Base-by-base conservation (phyloP, 805 yeast genomes). In the Limtongia smithiae region DNA sequence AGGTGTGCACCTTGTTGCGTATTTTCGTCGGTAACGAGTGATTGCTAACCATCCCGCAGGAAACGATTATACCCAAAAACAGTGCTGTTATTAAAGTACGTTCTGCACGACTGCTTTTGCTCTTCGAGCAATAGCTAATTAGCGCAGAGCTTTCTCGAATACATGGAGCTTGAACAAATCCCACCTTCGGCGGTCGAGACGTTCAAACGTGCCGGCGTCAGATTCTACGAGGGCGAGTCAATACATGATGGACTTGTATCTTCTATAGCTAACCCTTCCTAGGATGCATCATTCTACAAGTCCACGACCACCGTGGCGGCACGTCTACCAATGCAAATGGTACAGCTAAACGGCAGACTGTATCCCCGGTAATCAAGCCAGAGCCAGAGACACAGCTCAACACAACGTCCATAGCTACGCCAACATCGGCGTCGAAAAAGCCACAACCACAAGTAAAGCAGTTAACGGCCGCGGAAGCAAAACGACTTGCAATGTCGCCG, bases 161-260 rank as follows among this genome's bases (percentile, higher is more conserved):
- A 81, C 62, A 84, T 91, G 9, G 82, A 89, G 14, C 72, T 78
- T 47, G 95, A 91, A 44, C 83, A 82, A 60, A 86, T 91, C 12
- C 96, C 97, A 1, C 85, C 87, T 35, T 87, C 94, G 12, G 80
- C 91, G 63, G 81, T 89, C 59, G 97, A 93, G 68, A 85, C 91
- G 8, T 74, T 93, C 38, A 81, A 85, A 61, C 97, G 91, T 65
- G 86, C 91, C 32, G 84, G 90, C 17, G 79, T 90, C 30, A 79
- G 80, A 51, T 78, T 88, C 46, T 91, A 87, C 65, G 97, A 93
- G 63, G 97, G 56, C 46, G 35, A 9, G 12, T 28, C 21, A 6
- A 33, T 34, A 2, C 21, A n/a, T 33, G 20, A 11, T 31, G 17
- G 17, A 4, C 4, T 22, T 17, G 30, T 39, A 6, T 22, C 5